phyloP scores from a whole-genome alignment of 495 filamentous ascomycete genomes.

The Penicillium ochrochloron region DNA sequence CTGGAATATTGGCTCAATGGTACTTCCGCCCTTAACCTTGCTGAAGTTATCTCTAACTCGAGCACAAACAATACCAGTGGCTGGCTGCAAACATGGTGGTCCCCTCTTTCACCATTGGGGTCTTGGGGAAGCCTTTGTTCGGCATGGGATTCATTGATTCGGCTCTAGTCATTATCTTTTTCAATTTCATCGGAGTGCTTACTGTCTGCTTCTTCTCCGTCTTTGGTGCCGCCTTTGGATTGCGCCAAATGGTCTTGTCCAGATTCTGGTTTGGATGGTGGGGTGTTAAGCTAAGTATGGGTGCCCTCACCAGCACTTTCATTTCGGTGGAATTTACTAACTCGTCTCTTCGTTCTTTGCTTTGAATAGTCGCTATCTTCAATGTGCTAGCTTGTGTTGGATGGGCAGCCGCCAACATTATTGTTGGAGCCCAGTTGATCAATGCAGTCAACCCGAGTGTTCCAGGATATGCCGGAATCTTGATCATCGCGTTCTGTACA shows the following conservation, averaged over 20 bases:
- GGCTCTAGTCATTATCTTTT: conserved; percentile 58
- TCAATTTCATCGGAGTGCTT: conserved; percentile 52
- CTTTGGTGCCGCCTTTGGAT: conserved; percentile 54
- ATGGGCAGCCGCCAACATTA: conserved; percentile 29
- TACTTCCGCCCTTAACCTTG: conserved; percentile 26
- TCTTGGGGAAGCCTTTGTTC: conserved; percentile 55
- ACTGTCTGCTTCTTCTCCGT: conserved; percentile 57
- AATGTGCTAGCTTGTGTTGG: conserved; percentile 37
- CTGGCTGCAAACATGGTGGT: conserved; percentile 27
- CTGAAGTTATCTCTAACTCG: conserved; percentile 20
- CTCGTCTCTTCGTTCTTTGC: conserved; percentile 52
- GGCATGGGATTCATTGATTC: conserved; percentile 52
- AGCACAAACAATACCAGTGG: conserved; percentile 14
- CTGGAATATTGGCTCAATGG: conserved; percentile 42
- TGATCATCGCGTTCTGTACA: conserved; percentile 54
- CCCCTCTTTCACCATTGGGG: conserved; percentile 58
- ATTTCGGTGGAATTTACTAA: conserved; percentile 29
- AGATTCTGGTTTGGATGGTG: conserved; percentile 57
- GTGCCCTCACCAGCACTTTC: not conserved
- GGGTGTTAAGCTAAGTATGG: conserved; percentile 30
- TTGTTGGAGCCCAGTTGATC: conserved; percentile 27
- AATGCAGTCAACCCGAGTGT: conserved; percentile 37
- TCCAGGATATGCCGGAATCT: conserved; percentile 53
- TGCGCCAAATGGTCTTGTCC: conserved; percentile 61
- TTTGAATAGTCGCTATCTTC: conserved; percentile 47